Evolutionary conservation across 106 monocot genomes (phyloP).

Genomic region (Allium fistulosum): DNA sequence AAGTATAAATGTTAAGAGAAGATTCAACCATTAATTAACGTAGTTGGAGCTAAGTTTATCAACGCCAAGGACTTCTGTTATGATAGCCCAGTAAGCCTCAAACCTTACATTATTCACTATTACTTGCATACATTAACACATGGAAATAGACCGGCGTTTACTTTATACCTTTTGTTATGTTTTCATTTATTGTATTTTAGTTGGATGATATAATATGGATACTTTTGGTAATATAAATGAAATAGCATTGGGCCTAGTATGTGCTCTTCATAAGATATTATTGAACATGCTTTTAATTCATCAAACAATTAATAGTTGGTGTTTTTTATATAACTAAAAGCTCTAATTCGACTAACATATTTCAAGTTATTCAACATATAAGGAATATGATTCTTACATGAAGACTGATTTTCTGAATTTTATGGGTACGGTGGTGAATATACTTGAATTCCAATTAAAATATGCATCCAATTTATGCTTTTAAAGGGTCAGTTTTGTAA

Average conservation of each 20-base stretch:
- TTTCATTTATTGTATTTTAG: background rate
- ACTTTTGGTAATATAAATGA: background rate
- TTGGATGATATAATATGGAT: background rate
- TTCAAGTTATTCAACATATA: background rate
- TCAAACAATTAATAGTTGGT: background rate
- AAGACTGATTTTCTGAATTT: background rate
- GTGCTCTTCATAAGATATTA: background rate
- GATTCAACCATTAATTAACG: conserved; percentile 38
- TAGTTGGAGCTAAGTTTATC: conserved; percentile 48
- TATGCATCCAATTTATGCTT: no score
- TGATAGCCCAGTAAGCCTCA: conserved; percentile 32
- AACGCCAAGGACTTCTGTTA: conserved; percentile 41
- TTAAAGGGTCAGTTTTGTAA: no score
- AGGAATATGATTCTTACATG: background rate
- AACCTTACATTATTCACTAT: background rate
- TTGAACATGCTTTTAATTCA: background rate
- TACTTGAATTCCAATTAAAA: background rate
- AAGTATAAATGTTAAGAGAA: conserved; percentile 75
- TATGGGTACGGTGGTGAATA: background rate
- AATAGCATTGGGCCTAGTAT: background rate
- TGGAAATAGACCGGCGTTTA: background rate
- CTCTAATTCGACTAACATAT: background rate
- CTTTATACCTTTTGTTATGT: background rate
- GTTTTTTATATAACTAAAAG: background rate
- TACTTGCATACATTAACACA: background rate